Evolutionary conservation across 495 filamentous ascomycete species (phyloP).

Genomic region (Chlorociboria aeruginascens): DNA sequence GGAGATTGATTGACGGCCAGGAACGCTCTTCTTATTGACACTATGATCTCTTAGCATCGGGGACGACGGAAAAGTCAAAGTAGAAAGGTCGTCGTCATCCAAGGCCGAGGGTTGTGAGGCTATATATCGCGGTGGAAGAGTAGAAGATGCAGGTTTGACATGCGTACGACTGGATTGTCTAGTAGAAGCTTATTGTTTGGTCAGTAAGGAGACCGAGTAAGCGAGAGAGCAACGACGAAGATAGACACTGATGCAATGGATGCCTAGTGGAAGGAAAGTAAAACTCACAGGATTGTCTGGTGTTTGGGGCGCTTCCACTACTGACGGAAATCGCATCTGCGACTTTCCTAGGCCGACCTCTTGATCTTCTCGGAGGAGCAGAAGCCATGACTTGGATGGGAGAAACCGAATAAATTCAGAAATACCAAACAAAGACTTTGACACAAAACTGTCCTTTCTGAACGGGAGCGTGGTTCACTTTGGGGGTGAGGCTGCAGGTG

Average conservation of each 20-base stretch:
- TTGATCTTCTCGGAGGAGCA: conserved; percentile 2
- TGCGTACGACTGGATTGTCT: conserved; percentile 1
- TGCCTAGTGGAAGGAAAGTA: too few relatives aligned
- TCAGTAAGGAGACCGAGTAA: background rate
- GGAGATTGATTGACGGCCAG: conserved; percentile 21
- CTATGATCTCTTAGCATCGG: conserved; percentile 8
- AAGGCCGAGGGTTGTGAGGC: background rate
- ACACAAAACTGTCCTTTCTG: background rate
- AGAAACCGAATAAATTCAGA: background rate
- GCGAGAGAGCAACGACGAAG: background rate
- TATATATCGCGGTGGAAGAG: too few relatives aligned
- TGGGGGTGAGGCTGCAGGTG: too few relatives aligned
- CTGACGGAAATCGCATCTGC: background rate
- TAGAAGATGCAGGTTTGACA: too few relatives aligned
- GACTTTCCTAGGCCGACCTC: conserved; percentile 12
- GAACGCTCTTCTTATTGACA: background rate
- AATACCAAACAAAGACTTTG: background rate
- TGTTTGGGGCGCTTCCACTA: conserved; percentile 7
- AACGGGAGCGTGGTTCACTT: too few relatives aligned
- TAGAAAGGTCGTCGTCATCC: background rate
- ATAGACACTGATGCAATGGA: background rate
- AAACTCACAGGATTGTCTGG: conserved; percentile 15
- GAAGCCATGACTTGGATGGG: background rate
- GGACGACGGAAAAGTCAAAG: conserved; percentile 6
- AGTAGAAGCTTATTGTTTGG: conserved; percentile 4